Conservation (phyloP, 1,139 yeast genomes). For the Kazachstania sp. region DNA sequence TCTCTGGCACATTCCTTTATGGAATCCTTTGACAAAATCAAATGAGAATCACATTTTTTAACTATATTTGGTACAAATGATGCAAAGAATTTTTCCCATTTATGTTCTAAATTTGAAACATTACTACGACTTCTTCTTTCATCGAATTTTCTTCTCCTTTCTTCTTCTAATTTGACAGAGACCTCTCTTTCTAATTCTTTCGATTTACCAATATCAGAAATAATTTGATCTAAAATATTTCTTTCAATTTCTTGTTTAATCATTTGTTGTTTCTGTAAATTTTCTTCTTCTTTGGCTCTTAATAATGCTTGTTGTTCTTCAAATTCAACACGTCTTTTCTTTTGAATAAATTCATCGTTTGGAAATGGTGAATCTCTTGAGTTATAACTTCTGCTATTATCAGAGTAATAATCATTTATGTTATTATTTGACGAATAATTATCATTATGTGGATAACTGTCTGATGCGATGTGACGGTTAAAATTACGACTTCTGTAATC, state of each 20-base stretch:
- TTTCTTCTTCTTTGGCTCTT: slow-evolving; percentile 26
- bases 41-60: slow-evolving; percentile 50
- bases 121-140: slow-evolving; percentile 17
- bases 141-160: slow-evolving; percentile 17
- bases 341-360: slow-evolving; percentile 19
- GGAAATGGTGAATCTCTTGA: not conserved
- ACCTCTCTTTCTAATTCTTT: slow-evolving; percentile 28
- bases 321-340: slow-evolving; percentile 15
- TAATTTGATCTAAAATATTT: slow-evolving; percentile 33
- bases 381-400: not conserved
- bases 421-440: not conserved
- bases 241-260: slow-evolving; percentile 22
- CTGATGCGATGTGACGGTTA: not conserved
- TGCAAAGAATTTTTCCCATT: slow-evolving; percentile 64
- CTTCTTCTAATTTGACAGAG: slow-evolving; percentile 11
- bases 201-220: slow-evolving; percentile 35
- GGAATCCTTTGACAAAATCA: slow-evolving; percentile 54
- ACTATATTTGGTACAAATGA: slow-evolving; percentile 70
- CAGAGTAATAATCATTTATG: not conserved
- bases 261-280: slow-evolving; percentile 22
- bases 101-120: slow-evolving; percentile 30
- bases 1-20: slow-evolving; percentile 76
- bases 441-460: not conserved
- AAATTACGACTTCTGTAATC: not conserved
- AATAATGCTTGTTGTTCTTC: slow-evolving; percentile 22